Evolutionary conservation across 768 basidiomycete genomes (phyloP).

Genomic region (Agaricus sinodeliciosus): DNA sequence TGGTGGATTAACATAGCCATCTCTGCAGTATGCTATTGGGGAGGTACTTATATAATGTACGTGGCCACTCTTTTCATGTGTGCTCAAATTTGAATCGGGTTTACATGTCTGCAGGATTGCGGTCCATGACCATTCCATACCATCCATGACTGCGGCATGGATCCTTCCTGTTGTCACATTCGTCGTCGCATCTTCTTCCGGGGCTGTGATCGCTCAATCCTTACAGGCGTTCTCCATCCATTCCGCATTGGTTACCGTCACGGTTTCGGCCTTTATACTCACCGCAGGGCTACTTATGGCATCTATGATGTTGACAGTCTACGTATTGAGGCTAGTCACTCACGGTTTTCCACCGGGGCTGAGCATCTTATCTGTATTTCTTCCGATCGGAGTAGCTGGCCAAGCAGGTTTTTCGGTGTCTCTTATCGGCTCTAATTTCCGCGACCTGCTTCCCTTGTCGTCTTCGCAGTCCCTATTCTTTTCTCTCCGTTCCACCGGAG

Average conservation of each 20-base stretch:
- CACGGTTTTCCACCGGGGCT: slow-evolving; percentile 45
- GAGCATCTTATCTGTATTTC: slow-evolving; percentile 52
- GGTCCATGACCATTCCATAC: slow-evolving; percentile 47
- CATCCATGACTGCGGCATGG: slow-evolving; percentile 58
- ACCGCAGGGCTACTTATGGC: slow-evolving; percentile 51
- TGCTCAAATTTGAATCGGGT: neutral
- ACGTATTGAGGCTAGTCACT: slow-evolving; percentile 52
- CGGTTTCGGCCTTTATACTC: slow-evolving; percentile 49
- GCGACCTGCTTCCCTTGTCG: slow-evolving; percentile 25
- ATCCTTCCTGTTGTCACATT: slow-evolving; percentile 72
- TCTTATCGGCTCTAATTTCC: slow-evolving; percentile 46
- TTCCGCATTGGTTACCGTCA: slow-evolving; percentile 49
- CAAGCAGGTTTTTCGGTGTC: slow-evolving; percentile 57
- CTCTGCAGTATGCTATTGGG: slow-evolving; percentile 53
- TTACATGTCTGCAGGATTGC: slow-evolving; percentile 37
- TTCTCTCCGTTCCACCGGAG: slow-evolving; percentile 20
- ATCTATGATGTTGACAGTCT: slow-evolving; percentile 61
- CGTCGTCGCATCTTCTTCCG: slow-evolving; percentile 64
- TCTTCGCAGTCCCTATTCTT: slow-evolving; percentile 30
- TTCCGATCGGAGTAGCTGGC: slow-evolving; percentile 70
- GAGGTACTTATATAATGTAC: slow-evolving; percentile 61
- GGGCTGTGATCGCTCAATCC: slow-evolving; percentile 49
- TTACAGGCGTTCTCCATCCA: slow-evolving; percentile 36
- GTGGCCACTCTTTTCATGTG: slow-evolving; percentile 17
- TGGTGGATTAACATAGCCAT: slow-evolving; percentile 66